Evolutionary conservation across 164 flowering plant genomes (phyloP).

Genomic region (Magnolia changhungtana): DNA sequence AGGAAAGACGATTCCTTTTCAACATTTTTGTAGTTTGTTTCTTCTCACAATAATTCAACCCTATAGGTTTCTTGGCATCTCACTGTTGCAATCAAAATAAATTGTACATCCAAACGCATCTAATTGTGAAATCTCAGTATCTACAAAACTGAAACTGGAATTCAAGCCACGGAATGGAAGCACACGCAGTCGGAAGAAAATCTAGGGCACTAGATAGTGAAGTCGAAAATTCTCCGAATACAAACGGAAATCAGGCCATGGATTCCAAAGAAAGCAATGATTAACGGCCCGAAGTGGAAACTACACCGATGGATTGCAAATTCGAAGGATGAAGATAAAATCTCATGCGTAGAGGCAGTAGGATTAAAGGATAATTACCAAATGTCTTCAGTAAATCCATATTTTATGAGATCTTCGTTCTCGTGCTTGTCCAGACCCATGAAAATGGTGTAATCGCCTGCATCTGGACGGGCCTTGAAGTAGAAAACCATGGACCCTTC

Average conservation of each 20-base stretch:
- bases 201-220: neutral
- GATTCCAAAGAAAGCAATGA: neutral
- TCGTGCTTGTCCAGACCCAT: constrained; percentile 94
- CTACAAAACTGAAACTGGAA: no score
- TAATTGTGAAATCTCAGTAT: neutral
- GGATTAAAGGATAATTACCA: constrained; percentile 41
- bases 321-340: neutral
- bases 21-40: no score
- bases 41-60: no score
- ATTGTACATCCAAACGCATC: neutral
- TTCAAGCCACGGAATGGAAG: no score
- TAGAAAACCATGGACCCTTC: constrained; percentile 70
- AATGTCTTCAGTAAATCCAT: constrained; percentile 88
- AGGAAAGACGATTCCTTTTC: no score
- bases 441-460: constrained; percentile 86
- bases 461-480: constrained; percentile 95
- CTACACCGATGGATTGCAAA: neutral
- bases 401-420: constrained; percentile 96
- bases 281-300: neutral
- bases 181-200: no score
- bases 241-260: neutral
- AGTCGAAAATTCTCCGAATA: neutral
- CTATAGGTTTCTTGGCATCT: no score
- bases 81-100: no score
- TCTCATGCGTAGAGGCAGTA: neutral